Conservation (phyloP, 441 rosid species). For the Erodium trifolium region DNA sequence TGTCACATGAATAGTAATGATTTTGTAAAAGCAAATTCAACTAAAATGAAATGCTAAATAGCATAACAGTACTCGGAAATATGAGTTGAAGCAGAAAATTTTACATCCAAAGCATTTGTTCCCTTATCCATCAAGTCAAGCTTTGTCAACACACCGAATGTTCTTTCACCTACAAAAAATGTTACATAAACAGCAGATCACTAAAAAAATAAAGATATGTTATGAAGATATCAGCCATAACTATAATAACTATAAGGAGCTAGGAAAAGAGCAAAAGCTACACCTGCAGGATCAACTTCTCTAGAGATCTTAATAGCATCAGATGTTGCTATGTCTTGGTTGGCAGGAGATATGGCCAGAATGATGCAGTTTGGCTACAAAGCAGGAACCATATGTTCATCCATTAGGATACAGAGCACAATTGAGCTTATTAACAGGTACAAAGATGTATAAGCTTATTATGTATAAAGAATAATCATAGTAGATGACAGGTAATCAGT, state of each 20-base stretch:
- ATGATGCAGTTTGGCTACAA: constrained; percentile 82
- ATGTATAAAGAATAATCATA: too few species aligned
- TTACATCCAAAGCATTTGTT: constrained; percentile 84
- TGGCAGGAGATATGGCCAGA: constrained; percentile 97
- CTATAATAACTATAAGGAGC: background rate
- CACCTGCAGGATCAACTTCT: constrained; percentile 98
- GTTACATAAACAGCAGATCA: constrained; percentile 12
- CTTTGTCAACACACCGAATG: constrained; percentile 92
- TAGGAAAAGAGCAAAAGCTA: background rate
- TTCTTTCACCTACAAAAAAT: constrained; percentile 70
- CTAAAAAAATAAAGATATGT: constrained; percentile 6
- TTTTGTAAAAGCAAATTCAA: background rate
- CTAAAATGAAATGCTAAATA: background rate
- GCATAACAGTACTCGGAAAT: constrained; percentile 11
- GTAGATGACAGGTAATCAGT: background rate
- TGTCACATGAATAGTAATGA: background rate
- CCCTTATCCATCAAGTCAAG: constrained; percentile 99
- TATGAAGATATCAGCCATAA: background rate
- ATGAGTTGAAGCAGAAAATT: constrained; percentile 5
- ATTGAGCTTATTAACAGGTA: background rate
- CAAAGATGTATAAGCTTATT: too few species aligned
- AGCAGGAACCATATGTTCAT: background rate
- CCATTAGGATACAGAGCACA: too few species aligned
- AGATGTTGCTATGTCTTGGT: constrained; percentile 54
- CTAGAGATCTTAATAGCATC: constrained; percentile 76